Percentiles rank a stretch among this genome's conserved stretches.
These are phyloP conservation scores for Musa itinerans DNA, from an alignment of 176 grass and related monocot genomes.

Conservation along the genomic window DNA sequence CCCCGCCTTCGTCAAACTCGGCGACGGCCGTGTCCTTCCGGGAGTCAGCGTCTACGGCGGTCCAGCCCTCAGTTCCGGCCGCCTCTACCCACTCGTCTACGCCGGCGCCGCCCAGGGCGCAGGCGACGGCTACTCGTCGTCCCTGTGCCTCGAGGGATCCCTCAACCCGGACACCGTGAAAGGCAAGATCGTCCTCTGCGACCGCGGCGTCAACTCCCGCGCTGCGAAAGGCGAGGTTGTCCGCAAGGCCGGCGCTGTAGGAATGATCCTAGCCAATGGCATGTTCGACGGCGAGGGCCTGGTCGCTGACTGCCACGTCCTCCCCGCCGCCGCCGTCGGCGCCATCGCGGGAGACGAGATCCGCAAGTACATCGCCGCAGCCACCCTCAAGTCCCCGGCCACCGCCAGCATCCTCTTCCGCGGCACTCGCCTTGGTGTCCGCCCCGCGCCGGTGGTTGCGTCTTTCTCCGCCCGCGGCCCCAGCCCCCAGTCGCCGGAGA, in stretches of 20 bases:
- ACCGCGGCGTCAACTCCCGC: conserved; percentile 80
- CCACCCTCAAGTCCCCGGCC: conserved; percentile 36
- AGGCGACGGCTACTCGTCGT: conserved; percentile 60
- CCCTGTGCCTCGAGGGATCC: conserved; percentile 80
- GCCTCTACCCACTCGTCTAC: conserved; percentile 63
- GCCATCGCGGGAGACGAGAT: conserved; percentile 49
- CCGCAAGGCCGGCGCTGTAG: conserved; percentile 48
- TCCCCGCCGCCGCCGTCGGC: conserved; percentile 65
- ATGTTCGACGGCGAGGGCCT: conserved; percentile 89
- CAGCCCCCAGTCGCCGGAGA: conserved; percentile 75
- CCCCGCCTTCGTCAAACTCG: conserved; percentile 70
- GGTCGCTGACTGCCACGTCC: conserved; percentile 81
- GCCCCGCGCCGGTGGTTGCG: conserved; percentile 75
- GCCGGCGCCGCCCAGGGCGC: conserved; percentile 34
- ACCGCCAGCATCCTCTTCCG: conserved; percentile 75
- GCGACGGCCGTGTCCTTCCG: conserved; percentile 50
- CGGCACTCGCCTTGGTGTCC: conserved; percentile 74
- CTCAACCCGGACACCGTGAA: conserved; percentile 45
- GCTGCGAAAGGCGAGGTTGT: conserved; percentile 80
- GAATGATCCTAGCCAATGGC: conserved; percentile 89
- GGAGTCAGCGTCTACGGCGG: conserved; percentile 83
- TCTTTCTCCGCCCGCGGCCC: conserved; percentile 85
- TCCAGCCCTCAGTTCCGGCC: conserved; percentile 39
- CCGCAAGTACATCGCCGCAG: conserved; percentile 63
- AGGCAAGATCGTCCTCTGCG: conserved; percentile 76